Evolutionary conservation across 768 basidiomycete species (phyloP), one percentile per base, ranked within the genome.

Genomic region (Xerocomellus chrysenteron): DNA sequence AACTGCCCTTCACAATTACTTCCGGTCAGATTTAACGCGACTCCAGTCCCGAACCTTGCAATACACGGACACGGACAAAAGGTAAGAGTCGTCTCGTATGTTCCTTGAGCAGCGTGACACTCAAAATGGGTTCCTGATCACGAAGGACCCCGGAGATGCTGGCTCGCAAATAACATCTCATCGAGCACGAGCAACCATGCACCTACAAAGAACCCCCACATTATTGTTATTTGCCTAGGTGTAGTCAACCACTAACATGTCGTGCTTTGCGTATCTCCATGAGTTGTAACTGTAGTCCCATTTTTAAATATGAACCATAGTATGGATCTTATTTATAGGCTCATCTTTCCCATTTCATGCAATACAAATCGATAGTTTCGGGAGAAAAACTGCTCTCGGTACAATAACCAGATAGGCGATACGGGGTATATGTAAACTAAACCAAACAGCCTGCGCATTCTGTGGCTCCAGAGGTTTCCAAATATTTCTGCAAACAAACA

Each of bases 11-110:
- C 37, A 14, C 50, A 33, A 41, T 21, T 19, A 21, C 51, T 47
- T n/a, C 52, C 28, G 2, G 21, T 57, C 14, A 45, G 12, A 42
- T 66, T 66, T 50, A 58, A 65, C 3, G 37, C n/a, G 13, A 30
- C 19, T 13, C n/a, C 58, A 30, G 40, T 37, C 11, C 12, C 30
- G 9, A 53, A 49, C 14, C 12, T 37, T 26, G 36, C n/a, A 2
- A 40, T n/a, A 42, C 13, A n/a, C 13, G 42, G 17, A 41, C 11
- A 16, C 13, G 42, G 26, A 46, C 41, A 9, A 21, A 55, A 54
- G 42, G 61, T 63, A 28, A 58, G 47, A 19, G 6, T 26, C 2
- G 11, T 39, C n/a, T 47, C 5, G 13, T 11, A 46, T 17, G 19
- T 36, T 26, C 9, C 13, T 32, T 3, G 36, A 40, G 12, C 16